Conservation (phyloP, 768 basidiomycete species). For the Chalciporus pseudorubinellus region DNA sequence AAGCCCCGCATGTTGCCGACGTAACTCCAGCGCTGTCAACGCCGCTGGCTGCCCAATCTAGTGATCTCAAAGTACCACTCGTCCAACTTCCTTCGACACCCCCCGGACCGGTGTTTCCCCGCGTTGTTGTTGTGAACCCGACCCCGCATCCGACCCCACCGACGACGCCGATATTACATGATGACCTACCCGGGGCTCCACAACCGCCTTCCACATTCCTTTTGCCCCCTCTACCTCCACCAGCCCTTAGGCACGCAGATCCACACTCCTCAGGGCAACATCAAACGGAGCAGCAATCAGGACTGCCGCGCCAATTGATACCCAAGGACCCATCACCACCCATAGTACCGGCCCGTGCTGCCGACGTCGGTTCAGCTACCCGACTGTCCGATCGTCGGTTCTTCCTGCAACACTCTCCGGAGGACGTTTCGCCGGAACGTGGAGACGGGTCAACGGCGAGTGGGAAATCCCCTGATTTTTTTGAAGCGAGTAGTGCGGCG, state of each 20-base stretch:
- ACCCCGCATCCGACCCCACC: conserved; percentile 81
- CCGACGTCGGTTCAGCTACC: conserved; percentile 28
- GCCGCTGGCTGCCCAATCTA: conserved; percentile 11
- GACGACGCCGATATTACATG: conserved; percentile 52
- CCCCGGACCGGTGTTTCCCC: conserved; percentile 40
- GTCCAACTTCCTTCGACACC: conserved; percentile 29
- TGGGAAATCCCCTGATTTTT: conserved; percentile 33
- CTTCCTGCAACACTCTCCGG: conserved; percentile 46
- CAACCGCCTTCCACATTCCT: conserved; percentile 28
- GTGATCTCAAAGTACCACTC: conserved; percentile 20
- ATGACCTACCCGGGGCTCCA: conserved; percentile 19
- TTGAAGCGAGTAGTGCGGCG: conserved; percentile 35
- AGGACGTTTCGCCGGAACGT: conserved; percentile 36
- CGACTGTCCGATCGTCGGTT: conserved; percentile 41
- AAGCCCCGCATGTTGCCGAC: background rate
- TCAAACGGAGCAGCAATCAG: conserved; percentile 16
- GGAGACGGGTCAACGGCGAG: conserved; percentile 31
- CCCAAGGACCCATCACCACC: conserved; percentile 3
- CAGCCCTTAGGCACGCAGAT: conserved; percentile 10
- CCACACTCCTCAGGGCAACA: background rate
- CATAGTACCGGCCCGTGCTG: conserved; percentile 6
- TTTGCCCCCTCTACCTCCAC: conserved; percentile 31
- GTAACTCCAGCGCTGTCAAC: conserved; percentile 4
- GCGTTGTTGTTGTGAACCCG: conserved; percentile 69
- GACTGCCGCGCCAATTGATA: conserved; percentile 13